Conservation (phyloP, 1,139 yeast genomes). For the Suhomyces choctaworum region DNA sequence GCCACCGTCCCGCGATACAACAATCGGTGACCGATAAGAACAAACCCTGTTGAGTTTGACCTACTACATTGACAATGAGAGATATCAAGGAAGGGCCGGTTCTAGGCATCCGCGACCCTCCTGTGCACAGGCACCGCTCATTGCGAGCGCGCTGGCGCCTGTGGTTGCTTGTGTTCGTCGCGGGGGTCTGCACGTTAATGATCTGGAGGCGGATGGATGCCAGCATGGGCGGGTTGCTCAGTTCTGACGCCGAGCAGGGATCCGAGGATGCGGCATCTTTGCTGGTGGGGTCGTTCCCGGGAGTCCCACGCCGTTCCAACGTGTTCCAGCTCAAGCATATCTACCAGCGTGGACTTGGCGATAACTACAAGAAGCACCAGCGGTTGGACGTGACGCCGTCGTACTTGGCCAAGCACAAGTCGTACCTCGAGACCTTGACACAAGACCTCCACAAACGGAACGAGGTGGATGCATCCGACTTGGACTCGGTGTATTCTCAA, state of each 20-base stretch:
- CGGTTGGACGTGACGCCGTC: conserved; percentile 49
- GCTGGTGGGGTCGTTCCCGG: too few species aligned
- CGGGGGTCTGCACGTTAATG: conserved; percentile 1
- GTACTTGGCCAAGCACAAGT: conserved; percentile 26
- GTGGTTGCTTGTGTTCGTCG: neutral
- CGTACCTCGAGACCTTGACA: conserved; percentile 8
- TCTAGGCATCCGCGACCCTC: neutral
- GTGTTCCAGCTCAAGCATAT: conserved; percentile 45
- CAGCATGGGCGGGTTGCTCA: too few species aligned
- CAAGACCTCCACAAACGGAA: conserved; percentile 11
- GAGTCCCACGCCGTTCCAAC: too few species aligned
- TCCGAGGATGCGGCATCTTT: too few species aligned
- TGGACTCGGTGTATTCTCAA: conserved; percentile 29
- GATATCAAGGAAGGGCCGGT: neutral
- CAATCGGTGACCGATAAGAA: too few species aligned
- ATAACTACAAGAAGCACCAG: conserved; percentile 35
- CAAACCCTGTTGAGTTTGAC: too few species aligned
- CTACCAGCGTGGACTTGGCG: conserved; percentile 53
- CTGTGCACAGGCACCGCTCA: neutral
- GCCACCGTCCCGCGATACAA: too few species aligned
- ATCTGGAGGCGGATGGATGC: neutral
- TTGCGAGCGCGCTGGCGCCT: neutral
- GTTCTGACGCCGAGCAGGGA: too few species aligned
- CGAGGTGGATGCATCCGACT: conserved; percentile 15
- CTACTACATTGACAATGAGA: too few species aligned